Evolutionary conservation across 2,329 filamentous ascomycete genomes (phyloP), one percentile per base, ranked within the genome.

Genomic region (Magnaporthiopsis rhizophila): DNA sequence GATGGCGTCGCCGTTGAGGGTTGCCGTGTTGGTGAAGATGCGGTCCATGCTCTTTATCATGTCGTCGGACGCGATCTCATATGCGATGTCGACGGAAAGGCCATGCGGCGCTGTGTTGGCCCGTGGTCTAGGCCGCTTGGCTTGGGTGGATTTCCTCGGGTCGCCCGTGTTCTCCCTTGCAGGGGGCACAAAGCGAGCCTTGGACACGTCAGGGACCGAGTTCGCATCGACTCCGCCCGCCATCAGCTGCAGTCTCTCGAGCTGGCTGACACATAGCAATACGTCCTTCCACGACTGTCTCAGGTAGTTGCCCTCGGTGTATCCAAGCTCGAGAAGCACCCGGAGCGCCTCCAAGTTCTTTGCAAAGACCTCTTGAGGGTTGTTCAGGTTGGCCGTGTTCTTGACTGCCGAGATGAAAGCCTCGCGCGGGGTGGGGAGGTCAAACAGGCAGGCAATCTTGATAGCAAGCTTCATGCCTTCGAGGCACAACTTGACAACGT

Each of bases 281-380:
- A 99, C 88, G 72, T 99, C 95, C 73, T 96, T 90, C 95, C 95
- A 99, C 0, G 95, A 98, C 67, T 89, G 87, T 68, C 90, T 90
- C 21, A 99, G 80, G 56, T 92, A 81, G 72, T 99, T 96, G 65
- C 96, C 95, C 76, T 99, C 95, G 0, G 90, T 92, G 71, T 96
- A 89, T 7, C 92, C 95, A 58, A 99, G 87, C 67, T 99, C 96
- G 9, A 99, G 84, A 58, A 99, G 81, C 1, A 92, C 90, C 74
- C 96, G 96, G 64, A 99, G 80, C 0, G 96, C 95, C 76, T 99
- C 95, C 56, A 99, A 87, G 69, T 99, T 96, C 83, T 98, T 98
- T 6, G 91, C 89, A 73, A 92, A 87, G 84, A 99, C 97, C 74
- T 98, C 94, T 64, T 91, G 91, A 2, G 97, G 84, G 72, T 98